A percentile compares a stretch with the other conserved stretches of the same genome.
Evolutionary conservation across 345 rosid species (phyloP).

Genomic region (Eucalyptus tenuipes): DNA sequence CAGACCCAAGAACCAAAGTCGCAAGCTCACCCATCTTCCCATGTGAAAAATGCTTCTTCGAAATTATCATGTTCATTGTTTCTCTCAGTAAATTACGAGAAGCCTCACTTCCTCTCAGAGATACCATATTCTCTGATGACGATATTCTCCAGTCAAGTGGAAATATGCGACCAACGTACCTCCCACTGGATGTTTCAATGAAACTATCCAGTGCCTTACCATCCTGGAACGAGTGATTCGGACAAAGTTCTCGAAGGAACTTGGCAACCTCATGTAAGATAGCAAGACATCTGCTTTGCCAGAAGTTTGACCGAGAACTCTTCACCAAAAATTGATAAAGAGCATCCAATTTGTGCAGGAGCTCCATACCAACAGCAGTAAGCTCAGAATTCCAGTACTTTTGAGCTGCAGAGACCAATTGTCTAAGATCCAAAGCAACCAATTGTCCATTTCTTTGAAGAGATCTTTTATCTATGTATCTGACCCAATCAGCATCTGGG

Average conservation of each 20-base stretch:
- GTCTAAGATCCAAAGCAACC: conserved; percentile 1
- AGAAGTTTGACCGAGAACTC: conserved; percentile 4
- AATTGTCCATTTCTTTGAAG: background rate
- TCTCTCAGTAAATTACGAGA: conserved; percentile 8
- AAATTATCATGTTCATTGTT: background rate
- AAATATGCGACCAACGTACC: conserved; percentile 6
- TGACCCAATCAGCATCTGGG: conserved; percentile 18
- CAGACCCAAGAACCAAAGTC: conserved; percentile 29
- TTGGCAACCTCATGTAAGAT: conserved; percentile 16
- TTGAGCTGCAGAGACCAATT: conserved; percentile 16
- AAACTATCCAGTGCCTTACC: background rate
- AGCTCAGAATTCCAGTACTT: conserved; percentile 25
- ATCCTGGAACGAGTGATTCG: background rate
- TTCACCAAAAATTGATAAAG: background rate
- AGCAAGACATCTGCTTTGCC: conserved; percentile 1
- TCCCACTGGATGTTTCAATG: background rate
- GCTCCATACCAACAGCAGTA: conserved; percentile 17
- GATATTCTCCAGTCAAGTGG: conserved; percentile 24
- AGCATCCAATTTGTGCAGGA: conserved; percentile 12
- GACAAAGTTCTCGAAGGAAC: conserved; percentile 9
- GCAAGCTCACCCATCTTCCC: conserved; percentile 22
- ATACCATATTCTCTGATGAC: conserved; percentile 5
- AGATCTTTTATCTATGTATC: background rate
- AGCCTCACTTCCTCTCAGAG: conserved; percentile 11
- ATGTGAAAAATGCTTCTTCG: conserved; percentile 4